Evolutionary conservation across 2,329 filamentous ascomycete genomes (phyloP), one percentile per base, ranked within the genome.

Genomic region (Bimuria novae-zelandiae): DNA sequence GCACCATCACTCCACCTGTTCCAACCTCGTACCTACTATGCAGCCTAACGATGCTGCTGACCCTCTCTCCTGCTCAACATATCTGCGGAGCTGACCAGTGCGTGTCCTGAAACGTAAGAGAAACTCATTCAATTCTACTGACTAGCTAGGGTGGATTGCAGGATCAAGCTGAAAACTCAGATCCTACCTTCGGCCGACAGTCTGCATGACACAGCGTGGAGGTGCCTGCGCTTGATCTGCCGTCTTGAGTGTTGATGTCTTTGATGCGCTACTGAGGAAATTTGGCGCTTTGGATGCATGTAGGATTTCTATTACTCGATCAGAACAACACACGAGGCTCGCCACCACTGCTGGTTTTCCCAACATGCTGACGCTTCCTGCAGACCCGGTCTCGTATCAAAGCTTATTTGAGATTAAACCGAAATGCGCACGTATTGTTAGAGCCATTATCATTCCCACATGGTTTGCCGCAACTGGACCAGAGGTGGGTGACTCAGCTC

Each of bases 251-350:
- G 22, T 43, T 53, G 27, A 29, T 45, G 23, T 48, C 45, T 49
- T 60, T 52, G 51, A 52, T 49, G 40, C 58, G 57, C 61, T 57
- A 61, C 56, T 51, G 43, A 49, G 23, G 32, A 39, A 32, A 47
- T 50, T 53, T 48, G 46, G 11, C 32, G 51, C 44, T 55, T 52
- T 45, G 52, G 56, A 57, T 40, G 49, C 48, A 54, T 47, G 51
- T 40, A 56, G 54, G 56, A 56, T 63, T 60, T 65, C 60, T 51
- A 68, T 73, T 73, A 73, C 70, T 73, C 68, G 70, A 73, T 72
- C 55, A 54, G 54, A 66, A 66, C 60, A 62, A 55, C 36, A 52
- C 44, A 45, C 46, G 30, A 46, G 30, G 30, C 36, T 46, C 21
- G 43, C 30, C 43, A 46, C 30, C 12, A 11, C 30, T 6, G n/a